Evolutionary conservation across 2,329 filamentous ascomycete genomes (phyloP).

Genomic region (Clonostachys sp.): DNA sequence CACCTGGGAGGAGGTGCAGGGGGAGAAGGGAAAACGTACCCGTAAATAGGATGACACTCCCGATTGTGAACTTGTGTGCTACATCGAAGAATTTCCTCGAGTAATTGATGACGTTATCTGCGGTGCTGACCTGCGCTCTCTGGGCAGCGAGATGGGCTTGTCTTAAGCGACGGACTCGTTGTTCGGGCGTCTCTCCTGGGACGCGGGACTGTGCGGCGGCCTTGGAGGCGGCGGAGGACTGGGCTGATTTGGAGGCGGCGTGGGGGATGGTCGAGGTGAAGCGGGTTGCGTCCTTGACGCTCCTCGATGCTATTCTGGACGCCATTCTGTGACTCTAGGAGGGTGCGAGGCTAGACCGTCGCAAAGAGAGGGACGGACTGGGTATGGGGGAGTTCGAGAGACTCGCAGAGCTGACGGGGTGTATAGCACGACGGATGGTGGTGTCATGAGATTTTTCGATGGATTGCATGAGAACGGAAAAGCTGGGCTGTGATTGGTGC

Average conservation of each 20-base stretch:
- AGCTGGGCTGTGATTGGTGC: slow-evolving; percentile 23
- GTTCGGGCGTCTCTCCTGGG: slow-evolving; percentile 58
- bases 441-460: slow-evolving; percentile 30
- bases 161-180: slow-evolving; percentile 64
- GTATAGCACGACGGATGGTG: neutral
- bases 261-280: slow-evolving; percentile 54
- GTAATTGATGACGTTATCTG: slow-evolving; percentile 43
- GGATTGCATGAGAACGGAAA: slow-evolving; percentile 14
- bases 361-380: neutral
- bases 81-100: slow-evolving; percentile 48
- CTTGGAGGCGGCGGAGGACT: slow-evolving; percentile 24
- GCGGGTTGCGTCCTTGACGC: slow-evolving; percentile 74
- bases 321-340: slow-evolving; percentile 22
- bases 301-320: slow-evolving; percentile 51
- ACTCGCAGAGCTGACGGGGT: slow-evolving; percentile 2
- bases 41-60: slow-evolving; percentile 50
- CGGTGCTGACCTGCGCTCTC: slow-evolving; percentile 47
- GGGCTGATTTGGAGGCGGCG: slow-evolving; percentile 57
- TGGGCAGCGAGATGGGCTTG: slow-evolving; percentile 65
- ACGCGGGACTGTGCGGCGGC: slow-evolving; percentile 8
- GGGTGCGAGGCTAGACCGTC: neutral
- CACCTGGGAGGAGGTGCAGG: neutral
- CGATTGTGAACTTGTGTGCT: slow-evolving; percentile 50
- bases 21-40: slow-evolving; percentile 30
- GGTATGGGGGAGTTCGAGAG: neutral